Percentiles rank a stretch among this genome's conserved stretches.
These are phyloP conservation scores for Boehmeria nivea DNA, from an alignment of 306 rosid species.

Conservation along the genomic window DNA sequence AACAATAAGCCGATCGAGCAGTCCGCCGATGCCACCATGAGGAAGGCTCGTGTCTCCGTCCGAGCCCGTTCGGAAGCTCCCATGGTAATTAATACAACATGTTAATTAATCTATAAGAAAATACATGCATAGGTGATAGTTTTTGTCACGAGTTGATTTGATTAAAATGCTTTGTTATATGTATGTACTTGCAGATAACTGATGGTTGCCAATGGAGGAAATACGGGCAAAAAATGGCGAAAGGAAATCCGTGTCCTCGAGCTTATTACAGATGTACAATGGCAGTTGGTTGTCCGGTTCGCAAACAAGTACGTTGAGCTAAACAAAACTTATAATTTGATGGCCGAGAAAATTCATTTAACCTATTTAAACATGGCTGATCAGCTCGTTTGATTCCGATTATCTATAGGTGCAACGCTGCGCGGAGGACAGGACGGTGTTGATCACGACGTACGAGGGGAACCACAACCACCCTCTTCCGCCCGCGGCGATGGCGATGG, in stretches of 20 bases:
- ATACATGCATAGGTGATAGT: neutral
- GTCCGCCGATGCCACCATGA: constrained; percentile 77
- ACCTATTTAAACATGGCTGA: neutral
- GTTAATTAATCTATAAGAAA: neutral
- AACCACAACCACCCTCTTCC: constrained; percentile 96
- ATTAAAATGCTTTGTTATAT: too few species aligned
- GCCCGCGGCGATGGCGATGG: constrained; percentile 97
- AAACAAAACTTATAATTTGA: too few species aligned
- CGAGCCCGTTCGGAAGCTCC: constrained; percentile 96
- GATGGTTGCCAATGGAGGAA: constrained; percentile 99
- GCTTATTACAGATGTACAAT: constrained; percentile 95
- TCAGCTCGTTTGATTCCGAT: neutral
- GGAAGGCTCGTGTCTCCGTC: constrained; percentile 95
- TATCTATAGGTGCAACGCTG: constrained; percentile 80
- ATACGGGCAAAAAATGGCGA: constrained; percentile 95
- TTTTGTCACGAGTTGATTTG: neutral
- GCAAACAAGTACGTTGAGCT: constrained; percentile 70
- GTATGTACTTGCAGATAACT: constrained; percentile 45
- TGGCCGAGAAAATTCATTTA: too few species aligned
- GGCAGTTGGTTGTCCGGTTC: constrained; percentile 95
- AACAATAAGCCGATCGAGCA: constrained; percentile 36
- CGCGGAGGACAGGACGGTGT: constrained; percentile 68
- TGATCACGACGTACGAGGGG: constrained; percentile 92
- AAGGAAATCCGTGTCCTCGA: constrained; percentile 96
- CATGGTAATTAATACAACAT: constrained; percentile 41